phyloP scores from a whole-genome alignment of 306 rosid species.

The Sicyos edulis region DNA sequence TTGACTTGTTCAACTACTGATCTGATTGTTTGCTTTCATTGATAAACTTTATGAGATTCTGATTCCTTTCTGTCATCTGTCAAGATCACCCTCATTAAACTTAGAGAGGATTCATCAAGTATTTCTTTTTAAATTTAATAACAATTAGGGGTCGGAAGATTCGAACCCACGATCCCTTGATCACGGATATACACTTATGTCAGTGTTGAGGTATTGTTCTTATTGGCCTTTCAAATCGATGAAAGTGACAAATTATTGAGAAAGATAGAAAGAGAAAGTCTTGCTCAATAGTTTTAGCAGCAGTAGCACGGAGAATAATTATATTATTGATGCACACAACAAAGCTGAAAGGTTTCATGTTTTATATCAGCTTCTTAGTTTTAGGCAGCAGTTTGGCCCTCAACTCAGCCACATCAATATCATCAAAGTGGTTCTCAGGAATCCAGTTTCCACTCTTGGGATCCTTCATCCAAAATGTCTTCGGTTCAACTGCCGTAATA shows the following conservation, averaged over 20 bases:
- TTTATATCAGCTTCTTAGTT: neutral
- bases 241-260: neutral
- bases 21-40: no score
- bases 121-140: neutral
- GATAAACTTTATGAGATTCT: neutral
- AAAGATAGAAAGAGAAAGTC: neutral
- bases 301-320: neutral
- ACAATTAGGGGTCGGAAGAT: neutral
- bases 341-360: neutral
- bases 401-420: constrained; percentile 39
- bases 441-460: constrained; percentile 59
- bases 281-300: neutral
- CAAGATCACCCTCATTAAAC: no score
- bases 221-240: neutral
- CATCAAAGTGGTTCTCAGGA: constrained; percentile 51
- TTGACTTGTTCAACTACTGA: neutral
- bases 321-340: neutral
- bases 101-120: no score
- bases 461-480: constrained; percentile 59
- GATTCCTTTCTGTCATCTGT: no score
- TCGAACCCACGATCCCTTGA: no score
- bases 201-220: no score
- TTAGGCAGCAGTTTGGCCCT: constrained; percentile 44
- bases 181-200: no score
- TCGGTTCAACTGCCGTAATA: neutral